Evolutionary conservation across 2,329 filamentous ascomycete genomes (phyloP), one percentile per base, ranked within the genome.

Genomic region (Domatiomyces globalis): DNA sequence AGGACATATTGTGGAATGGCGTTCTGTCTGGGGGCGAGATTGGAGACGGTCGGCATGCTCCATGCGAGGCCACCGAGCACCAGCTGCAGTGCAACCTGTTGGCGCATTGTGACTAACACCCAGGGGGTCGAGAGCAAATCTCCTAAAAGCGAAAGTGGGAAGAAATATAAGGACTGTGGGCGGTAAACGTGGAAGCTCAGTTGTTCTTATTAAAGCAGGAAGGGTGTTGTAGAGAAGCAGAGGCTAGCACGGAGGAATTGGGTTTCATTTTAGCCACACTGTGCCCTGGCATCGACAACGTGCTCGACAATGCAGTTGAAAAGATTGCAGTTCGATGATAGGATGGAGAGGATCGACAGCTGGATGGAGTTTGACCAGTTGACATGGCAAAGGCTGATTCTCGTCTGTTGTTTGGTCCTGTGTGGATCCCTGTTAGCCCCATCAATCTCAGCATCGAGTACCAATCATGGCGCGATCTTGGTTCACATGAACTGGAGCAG

Each of bases 1-100:
- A 47, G 25, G 7, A 47, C 45, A 33, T 47, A 47, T 47, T 47
- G 20, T 27, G 45, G 45, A 22, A 47, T 29, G 29, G 45, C 5
- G 10, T 15, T 10, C 12, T 39, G 33, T 39, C 12, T 7, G 2
- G 10, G 1, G 10, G 4, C 33, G 8, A 39, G 33, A 12, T 39
- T 15, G 12, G 33, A 39, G 33, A 39, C 33, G 2, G 33, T 15
- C 5, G 33, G 33, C 15, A 15, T 15, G 33, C 33, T 39, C 33
- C 33, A 39, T 15, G 12, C 33, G 33, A 39, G 33, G 33, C 33
- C 12, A 15, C 4, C 33, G 12, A 39, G 33, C 33, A 39, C 33
- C 33, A 39, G 33, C 33, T 39, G 33, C 33, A 39, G 12, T 10
- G 15, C 33, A 39, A 39, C 15, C 9, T 39, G 33, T 15, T 39